Base-by-base conservation (phyloP, 257 asterid species). In the Primulina eburnea region DNA sequence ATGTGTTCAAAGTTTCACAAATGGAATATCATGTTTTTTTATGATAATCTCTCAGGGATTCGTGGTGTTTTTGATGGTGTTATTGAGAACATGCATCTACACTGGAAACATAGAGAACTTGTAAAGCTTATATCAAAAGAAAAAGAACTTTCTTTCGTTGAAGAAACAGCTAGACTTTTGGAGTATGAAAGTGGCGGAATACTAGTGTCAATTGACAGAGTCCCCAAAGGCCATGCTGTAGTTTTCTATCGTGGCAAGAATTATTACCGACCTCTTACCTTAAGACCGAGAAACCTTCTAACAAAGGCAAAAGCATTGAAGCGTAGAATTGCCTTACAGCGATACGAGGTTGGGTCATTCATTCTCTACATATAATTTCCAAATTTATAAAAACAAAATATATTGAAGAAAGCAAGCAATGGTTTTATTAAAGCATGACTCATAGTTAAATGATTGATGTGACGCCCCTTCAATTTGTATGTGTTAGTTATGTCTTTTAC, bases 11-110 rank as follows among this genome's bases (percentile, higher is more conserved):
- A 38, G 50, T 68, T 56, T 61, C 50, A 3, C 14, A 7, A 65
- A 68, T 14, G 52, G 69, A 59, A 50, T 60, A 75, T 64, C 65
- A 56, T 71, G 72, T 52, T 38, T 65, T 17, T 61, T 64, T 72
- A 68, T 76, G 72, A 59, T 69, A 43, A 43, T 80, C 63, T 74
- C 53, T 67, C 80, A 90, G 97, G 97, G n/a, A 89, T 93, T 77
- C 96, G 96, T 62, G 97, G 99, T 11, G 90, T 93, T 68, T 90
- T 93, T 82, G 99, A 93, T 78, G 99, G 99, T 78, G 97, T 90
- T 76, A 87, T 93, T 69, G 99, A 90, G 84, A 93, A 93, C 86
- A 93, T 93, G 99, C 97, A 93, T 81, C 88, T 93, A 58, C 99
- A 93, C 53, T 90, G 99, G 99, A 93, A 93, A 79, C 96, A 90